phyloP scores from a whole-genome alignment of 768 basidiomycete genomes.

The Lepiota brunneoincarnata region DNA sequence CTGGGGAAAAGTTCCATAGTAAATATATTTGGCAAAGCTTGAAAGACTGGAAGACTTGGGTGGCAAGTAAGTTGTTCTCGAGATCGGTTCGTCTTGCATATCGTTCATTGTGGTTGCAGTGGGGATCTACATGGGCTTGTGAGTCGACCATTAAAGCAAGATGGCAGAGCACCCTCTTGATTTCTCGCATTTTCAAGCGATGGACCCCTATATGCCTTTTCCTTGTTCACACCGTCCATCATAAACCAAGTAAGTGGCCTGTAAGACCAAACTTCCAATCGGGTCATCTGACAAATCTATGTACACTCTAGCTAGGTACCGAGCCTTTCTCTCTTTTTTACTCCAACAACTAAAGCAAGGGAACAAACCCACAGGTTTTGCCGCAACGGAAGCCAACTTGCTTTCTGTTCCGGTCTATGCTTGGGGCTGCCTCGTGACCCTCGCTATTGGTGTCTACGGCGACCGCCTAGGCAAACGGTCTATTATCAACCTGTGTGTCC shows the following conservation, averaged over 20 bases:
- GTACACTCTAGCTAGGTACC: conserved; percentile 33
- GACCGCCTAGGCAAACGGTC: conserved; percentile 57
- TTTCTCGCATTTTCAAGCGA: conserved; percentile 33
- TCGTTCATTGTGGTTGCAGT: conserved; percentile 32
- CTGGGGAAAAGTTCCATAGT: conserved; percentile 51
- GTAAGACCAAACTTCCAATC: not conserved
- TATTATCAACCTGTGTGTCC: conserved; percentile 59
- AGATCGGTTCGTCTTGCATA: not conserved
- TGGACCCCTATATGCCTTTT: conserved; percentile 52
- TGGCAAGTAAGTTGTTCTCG: conserved; percentile 48
- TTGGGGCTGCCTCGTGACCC: conserved; percentile 69
- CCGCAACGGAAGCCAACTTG: conserved; percentile 66
- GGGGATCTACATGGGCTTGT: conserved; percentile 74
- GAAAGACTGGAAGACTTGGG: conserved; percentile 71
- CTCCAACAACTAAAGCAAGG: not conserved
- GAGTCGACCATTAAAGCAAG: conserved; percentile 15
- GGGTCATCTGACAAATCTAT: not conserved
- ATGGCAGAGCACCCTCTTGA: not conserved
- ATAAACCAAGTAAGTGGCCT: conserved; percentile 46
- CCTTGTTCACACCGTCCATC: conserved; percentile 52
- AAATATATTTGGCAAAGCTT: conserved; percentile 60
- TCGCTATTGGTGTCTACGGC: conserved; percentile 56
- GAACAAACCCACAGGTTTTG: conserved; percentile 39
- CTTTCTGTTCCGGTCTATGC: conserved; percentile 77
- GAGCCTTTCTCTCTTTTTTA: not conserved